Evolutionary conservation across 2,329 filamentous ascomycete species (phyloP).

Genomic region (Chalara sp.): DNA sequence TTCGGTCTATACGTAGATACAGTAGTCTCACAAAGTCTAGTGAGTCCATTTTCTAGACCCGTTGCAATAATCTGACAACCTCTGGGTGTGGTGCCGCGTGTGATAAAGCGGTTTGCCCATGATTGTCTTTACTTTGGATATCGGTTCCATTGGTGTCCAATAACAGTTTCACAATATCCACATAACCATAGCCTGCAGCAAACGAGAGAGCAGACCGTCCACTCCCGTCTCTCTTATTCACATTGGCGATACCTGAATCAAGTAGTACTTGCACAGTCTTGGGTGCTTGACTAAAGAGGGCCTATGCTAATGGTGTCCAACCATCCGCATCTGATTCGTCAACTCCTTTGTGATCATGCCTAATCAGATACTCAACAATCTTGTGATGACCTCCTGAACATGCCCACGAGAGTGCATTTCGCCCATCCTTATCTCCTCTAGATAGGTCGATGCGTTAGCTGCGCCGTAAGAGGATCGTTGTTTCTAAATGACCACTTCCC

Average conservation of each 20-base stretch:
- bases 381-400: constrained; percentile 17
- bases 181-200: constrained; percentile 30
- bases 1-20: too few relatives aligned
- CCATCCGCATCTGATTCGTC: constrained; percentile 27
- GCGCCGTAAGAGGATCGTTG: constrained; percentile 16
- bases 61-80: constrained; percentile 5
- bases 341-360: constrained; percentile 21
- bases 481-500: constrained; percentile 19
- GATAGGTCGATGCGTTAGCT: constrained; percentile 18
- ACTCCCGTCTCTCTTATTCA: constrained; percentile 23
- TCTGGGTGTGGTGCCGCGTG: constrained; percentile 1
- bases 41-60: background rate
- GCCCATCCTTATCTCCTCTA: constrained; percentile 23
- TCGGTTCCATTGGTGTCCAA: background rate
- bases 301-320: constrained; percentile 33
- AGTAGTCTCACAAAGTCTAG: background rate
- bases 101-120: background rate
- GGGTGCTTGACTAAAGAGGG: constrained; percentile 21
- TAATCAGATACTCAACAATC: constrained; percentile 24
- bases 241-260: constrained; percentile 23
- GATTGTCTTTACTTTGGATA: background rate
- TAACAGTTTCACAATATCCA: constrained; percentile 15
- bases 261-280: constrained; percentile 26
- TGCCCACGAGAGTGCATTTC: constrained; percentile 30
- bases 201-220: constrained; percentile 28